phyloP scores from a whole-genome alignment of 2,329 filamentous ascomycete genomes.

The Ascochyta lentis region DNA sequence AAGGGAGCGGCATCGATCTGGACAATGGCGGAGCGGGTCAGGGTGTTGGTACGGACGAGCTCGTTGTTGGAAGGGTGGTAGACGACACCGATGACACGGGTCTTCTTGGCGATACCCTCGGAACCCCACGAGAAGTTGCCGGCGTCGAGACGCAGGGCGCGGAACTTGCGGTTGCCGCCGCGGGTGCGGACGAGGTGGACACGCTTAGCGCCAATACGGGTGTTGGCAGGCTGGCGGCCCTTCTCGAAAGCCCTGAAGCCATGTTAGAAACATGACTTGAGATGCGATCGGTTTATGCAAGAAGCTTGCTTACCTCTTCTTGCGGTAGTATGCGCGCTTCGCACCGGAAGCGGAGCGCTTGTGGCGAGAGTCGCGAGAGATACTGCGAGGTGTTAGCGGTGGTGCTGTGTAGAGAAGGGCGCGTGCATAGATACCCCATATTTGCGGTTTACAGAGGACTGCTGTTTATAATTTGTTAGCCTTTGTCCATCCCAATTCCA shows the following conservation, averaged over 20 bases:
- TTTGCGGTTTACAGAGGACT: slow-evolving; percentile 57
- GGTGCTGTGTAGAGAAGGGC: slow-evolving; percentile 8
- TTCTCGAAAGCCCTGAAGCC: slow-evolving; percentile 99
- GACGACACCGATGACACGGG: slow-evolving; percentile 96
- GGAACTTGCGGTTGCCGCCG: slow-evolving; percentile 99
- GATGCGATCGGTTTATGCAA: slow-evolving; percentile 64
- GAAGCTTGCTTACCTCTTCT: slow-evolving; percentile 58
- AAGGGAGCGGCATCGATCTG: slow-evolving; percentile 99
- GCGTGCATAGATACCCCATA: slow-evolving; percentile 56
- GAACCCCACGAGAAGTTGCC: slow-evolving; percentile 99
- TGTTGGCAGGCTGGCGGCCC: slow-evolving; percentile 99
- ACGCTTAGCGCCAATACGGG: slow-evolving; percentile 96
- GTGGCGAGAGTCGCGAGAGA: slow-evolving; percentile 99
- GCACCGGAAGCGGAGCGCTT: slow-evolving; percentile 99
- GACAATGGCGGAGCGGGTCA: slow-evolving; percentile 98
- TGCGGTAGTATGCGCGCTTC: slow-evolving; percentile 71
- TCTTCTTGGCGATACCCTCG: slow-evolving; percentile 98
- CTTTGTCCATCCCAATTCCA: slow-evolving; percentile 16
- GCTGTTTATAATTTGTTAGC: slow-evolving; percentile 43
- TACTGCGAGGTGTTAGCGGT: slow-evolving; percentile 66
- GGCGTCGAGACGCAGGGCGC: slow-evolving; percentile 95
- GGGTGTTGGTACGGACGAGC: slow-evolving; percentile 99
- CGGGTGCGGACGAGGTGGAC: slow-evolving; percentile 96
- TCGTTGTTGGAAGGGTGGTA: slow-evolving; percentile 99
- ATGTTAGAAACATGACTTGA: slow-evolving; percentile 68